These are phyloP conservation scores for Acacia confusa DNA, from an alignment of 306 rosid species.

Conservation along the genomic window DNA sequence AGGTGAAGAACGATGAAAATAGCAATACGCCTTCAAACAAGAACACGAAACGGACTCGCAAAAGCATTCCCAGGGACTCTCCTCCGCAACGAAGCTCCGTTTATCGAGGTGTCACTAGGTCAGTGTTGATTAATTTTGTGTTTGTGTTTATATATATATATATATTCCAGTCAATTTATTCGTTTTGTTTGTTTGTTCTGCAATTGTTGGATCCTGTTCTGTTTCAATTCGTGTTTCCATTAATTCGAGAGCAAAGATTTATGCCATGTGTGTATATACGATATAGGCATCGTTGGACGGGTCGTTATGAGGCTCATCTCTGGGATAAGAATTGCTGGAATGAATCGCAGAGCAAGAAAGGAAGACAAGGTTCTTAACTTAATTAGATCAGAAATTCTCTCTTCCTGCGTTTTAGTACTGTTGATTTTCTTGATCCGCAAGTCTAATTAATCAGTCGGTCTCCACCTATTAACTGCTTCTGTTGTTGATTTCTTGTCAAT, in stretches of 20 bases:
- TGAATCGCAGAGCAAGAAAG: conserved; percentile 86
- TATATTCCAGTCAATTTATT: neutral
- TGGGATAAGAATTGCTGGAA: conserved; percentile 98
- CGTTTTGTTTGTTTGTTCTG: neutral
- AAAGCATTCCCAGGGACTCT: conserved; percentile 61
- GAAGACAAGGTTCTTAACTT: conserved; percentile 71
- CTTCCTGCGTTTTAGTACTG: neutral
- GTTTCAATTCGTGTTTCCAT: neutral
- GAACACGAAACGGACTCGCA: conserved; percentile 60
- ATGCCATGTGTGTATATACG: neutral
- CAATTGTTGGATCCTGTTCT: neutral
- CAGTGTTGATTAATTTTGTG: neutral
- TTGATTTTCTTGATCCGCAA: neutral
- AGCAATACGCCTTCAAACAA: neutral
- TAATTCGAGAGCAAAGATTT: neutral
- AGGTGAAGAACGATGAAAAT: conserved; percentile 25
- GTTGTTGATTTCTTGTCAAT: neutral
- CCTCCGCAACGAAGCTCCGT: conserved; percentile 85
- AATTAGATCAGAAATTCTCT: neutral
- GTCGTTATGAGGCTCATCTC: conserved; percentile 94
- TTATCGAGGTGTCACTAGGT: conserved; percentile 92
- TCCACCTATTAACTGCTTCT: neutral
- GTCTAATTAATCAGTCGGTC: neutral
- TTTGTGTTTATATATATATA: neutral
- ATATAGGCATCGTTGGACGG: conserved; percentile 91